Evolutionary conservation across 2,329 filamentous ascomycete species (phyloP), one percentile per base, ranked within the genome.

Genomic region (Beauveria asiatica): DNA sequence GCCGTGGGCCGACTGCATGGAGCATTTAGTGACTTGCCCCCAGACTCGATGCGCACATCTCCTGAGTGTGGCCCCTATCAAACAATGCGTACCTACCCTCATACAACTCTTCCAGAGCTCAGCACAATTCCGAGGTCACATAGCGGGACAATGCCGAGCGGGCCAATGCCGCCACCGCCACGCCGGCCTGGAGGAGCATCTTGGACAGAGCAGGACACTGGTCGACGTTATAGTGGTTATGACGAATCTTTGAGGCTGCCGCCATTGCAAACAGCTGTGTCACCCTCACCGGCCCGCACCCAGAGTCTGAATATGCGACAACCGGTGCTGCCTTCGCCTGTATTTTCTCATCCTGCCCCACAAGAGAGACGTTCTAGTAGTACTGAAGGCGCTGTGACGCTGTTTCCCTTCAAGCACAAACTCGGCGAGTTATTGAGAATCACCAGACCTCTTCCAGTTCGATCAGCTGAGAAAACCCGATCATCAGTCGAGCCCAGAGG

Each of bases 401-500:
- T 80, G 27, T 88, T 94, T 56, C 82, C 87, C 0, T 88, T 89
- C 67, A 74, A 85, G 49, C 85, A 85, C 65, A 96, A 96, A 72
- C 83, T 96, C 66, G 84, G 85, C 53, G 81, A 93, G 2, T 78
- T 97, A 39, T 80, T 84, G 17, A 86, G 85, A 63, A 90, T 97
- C 64, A 88, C 88, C 50, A 89, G 87, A 25, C 85, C 89, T 0
- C 76, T 90, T 16, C 73, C 75, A 6, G 66, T 75, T 17, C 50
- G 19, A 11, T 68, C 74, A 1, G 67, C 37, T 27, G 48, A 70
- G 5, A 70, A 72, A 3, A 70, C 67, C 7, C 67, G 66, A 4
- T 64, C 67, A 3, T 63, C 64, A 1, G 70, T 73, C 62, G 73
- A 77, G 65, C 76, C 78, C 7, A 83, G 92, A n/a, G 92, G 93